phyloP scores from a whole-genome alignment of 345 rosid genomes.

The Sisymbrium irio region DNA sequence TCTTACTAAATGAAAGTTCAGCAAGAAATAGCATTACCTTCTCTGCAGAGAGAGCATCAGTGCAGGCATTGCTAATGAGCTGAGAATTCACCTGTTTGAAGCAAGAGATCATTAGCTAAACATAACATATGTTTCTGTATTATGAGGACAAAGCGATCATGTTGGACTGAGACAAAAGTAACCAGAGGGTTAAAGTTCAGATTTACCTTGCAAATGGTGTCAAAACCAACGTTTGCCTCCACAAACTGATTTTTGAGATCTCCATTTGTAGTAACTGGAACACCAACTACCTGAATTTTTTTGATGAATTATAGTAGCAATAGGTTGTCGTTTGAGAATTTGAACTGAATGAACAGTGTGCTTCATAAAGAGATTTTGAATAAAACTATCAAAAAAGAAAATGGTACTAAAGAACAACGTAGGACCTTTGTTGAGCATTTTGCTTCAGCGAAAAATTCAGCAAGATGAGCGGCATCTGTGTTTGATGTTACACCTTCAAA shows the following conservation, averaged over 20 bases:
- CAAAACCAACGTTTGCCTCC: conserved; percentile 95
- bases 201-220: conserved; percentile 91
- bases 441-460: conserved; percentile 89
- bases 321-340: background rate
- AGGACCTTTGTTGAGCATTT: conserved; percentile 79
- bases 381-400: background rate
- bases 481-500: conserved; percentile 87
- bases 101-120: conserved; percentile 10
- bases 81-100: conserved; percentile 84
- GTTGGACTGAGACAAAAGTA: conserved; percentile 16
- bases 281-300: conserved; percentile 79
- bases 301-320: background rate
- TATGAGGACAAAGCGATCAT: background rate
- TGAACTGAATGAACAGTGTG: background rate
- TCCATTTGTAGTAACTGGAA: conserved; percentile 95
- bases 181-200: background rate
- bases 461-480: conserved; percentile 99
- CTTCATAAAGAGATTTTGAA: background rate
- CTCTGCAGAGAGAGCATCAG: conserved; percentile 98
- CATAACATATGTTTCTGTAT: background rate
- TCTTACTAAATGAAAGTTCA: background rate
- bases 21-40: conserved; percentile 48
- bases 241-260: conserved; percentile 97
- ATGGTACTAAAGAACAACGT: background rate
- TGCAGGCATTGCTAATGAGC: conserved; percentile 96